Conservation (phyloP, 768 basidiomycete species). For the Russula earlei region DNA sequence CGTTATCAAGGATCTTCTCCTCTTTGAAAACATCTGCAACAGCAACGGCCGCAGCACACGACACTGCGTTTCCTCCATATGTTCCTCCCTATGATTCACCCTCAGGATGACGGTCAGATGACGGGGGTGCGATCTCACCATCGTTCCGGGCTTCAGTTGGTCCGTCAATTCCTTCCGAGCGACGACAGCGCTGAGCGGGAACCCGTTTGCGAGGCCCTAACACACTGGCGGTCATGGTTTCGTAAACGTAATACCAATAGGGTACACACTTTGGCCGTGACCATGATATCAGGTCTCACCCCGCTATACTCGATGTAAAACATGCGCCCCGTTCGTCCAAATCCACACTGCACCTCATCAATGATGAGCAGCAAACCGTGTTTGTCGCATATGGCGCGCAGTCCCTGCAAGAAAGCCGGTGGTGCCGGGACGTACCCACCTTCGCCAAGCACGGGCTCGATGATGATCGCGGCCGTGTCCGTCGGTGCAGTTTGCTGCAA, state of each 20-base stretch:
- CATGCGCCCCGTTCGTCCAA: constrained; percentile 75
- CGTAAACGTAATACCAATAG: neutral
- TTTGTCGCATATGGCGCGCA: constrained; percentile 79
- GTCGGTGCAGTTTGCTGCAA: constrained; percentile 71
- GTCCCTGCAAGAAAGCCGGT: constrained; percentile 62
- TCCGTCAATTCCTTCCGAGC: constrained; percentile 71
- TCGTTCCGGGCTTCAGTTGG: constrained; percentile 64
- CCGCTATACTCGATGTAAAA: constrained; percentile 80
- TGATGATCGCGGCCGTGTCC: constrained; percentile 83
- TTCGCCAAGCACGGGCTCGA: constrained; percentile 92
- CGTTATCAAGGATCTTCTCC: constrained; percentile 78
- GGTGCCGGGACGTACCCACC: constrained; percentile 94
- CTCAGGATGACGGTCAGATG: neutral
- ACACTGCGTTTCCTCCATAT: constrained; percentile 86
- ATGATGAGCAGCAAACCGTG: constrained; percentile 77
- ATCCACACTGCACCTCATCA: constrained; percentile 87
- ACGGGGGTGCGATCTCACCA: constrained; percentile 38
- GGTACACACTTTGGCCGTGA: constrained; percentile 71
- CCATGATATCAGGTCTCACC: constrained; percentile 79
- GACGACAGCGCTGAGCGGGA: constrained; percentile 84
- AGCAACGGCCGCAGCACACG: constrained; percentile 85
- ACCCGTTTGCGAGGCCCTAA: constrained; percentile 82
- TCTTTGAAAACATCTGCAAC: constrained; percentile 68
- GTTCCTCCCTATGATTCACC: constrained; percentile 56
- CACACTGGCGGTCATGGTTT: neutral